Base-by-base conservation (phyloP, 1,284 basidiomycete genomes). In the Wallemia ichthyophaga region DNA sequence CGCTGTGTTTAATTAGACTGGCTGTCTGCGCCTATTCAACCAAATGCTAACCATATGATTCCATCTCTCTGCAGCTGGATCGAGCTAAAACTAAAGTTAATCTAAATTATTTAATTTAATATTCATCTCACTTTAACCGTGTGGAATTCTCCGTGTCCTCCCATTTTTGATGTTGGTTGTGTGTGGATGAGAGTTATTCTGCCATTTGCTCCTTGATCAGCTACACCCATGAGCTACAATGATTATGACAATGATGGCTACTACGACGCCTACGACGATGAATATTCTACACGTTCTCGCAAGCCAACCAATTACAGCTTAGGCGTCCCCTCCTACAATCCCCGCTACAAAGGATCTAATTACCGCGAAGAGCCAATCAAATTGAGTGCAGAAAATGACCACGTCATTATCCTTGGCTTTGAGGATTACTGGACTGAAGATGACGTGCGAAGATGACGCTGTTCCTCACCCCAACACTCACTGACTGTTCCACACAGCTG, bases 341-440 rank as follows among this genome's bases (percentile, higher is more conserved):
- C 25, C 2, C 25, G 28, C 23, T 33, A 25, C 7, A 23, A 24
- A 15, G 25, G 25, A n/a, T 11, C 27, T 55, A 55, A 33, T 27
- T 53, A 27, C 59, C 27, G 58, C 62, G 65, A 72, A 83, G 84
- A 27, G 68, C 79, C 80, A 56, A 73, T 82, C 58, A 73, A 77
- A 59, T 79, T 82, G 26, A 84, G 82, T 64, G 82, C 85, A 67
- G 80, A 83, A 58, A 85, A 81, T 67, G 78, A 81, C 25, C 83
- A 92, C 71, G 81, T 92, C 66, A 89, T 91, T 65, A 88, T 91
- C 69, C 78, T 91, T 59, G 87, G 87, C 58, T 71, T 92, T 60
- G 87, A 92, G 69, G 78, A 80, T 59, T 84, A 87, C 68, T 83
- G 89, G 66, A 82, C 81, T 53, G 87, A 91, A 73, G 79, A 80